phyloP scores from a whole-genome alignment of 108 stramenopile genomes.

The Cyclotella cryptica region DNA sequence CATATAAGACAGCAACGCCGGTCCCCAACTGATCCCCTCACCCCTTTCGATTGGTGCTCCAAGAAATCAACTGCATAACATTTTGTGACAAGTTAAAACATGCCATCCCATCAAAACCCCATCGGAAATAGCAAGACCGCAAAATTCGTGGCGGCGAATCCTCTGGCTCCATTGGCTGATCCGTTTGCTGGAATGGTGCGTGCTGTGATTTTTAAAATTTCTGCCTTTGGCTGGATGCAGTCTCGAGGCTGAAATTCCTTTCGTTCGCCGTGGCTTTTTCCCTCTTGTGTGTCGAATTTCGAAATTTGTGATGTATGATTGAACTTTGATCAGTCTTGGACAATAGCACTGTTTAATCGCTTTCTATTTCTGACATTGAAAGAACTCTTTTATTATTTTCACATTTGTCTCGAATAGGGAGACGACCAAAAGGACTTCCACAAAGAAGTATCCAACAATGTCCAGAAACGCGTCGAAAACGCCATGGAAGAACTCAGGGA shows the following conservation, averaged over 20 bases:
- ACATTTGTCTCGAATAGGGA: conserved; percentile 13
- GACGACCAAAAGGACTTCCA: conserved; percentile 68
- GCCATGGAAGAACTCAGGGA: conserved; percentile 71
- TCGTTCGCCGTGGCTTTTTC: too few species aligned
- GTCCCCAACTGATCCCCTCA: too few species aligned
- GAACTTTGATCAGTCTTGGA: background rate
- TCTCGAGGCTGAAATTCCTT: background rate
- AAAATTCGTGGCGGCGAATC: conserved; percentile 84
- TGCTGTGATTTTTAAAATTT: conserved; percentile 5
- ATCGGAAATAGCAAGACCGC: conserved; percentile 75
- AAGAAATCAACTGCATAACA: too few species aligned
- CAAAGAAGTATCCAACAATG: conserved; percentile 66
- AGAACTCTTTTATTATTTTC: conserved; percentile 7
- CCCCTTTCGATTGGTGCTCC: too few species aligned
- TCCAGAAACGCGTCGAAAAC: conserved; percentile 70
- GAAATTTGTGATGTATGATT: background rate
- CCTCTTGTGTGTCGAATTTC: too few species aligned
- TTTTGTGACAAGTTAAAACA: too few species aligned
- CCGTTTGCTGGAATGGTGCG: conserved; percentile 69
- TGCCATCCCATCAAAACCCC: conserved; percentile 65
- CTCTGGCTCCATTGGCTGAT: conserved; percentile 78
- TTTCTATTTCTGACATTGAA: background rate
- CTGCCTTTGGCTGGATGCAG: background rate
- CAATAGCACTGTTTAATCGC: background rate
- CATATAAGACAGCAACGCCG: too few species aligned